Evolutionary conservation across 2,329 filamentous ascomycete genomes (phyloP), one percentile per base, ranked within the genome.

Genomic region (Aspergillus puulaauensis): DNA sequence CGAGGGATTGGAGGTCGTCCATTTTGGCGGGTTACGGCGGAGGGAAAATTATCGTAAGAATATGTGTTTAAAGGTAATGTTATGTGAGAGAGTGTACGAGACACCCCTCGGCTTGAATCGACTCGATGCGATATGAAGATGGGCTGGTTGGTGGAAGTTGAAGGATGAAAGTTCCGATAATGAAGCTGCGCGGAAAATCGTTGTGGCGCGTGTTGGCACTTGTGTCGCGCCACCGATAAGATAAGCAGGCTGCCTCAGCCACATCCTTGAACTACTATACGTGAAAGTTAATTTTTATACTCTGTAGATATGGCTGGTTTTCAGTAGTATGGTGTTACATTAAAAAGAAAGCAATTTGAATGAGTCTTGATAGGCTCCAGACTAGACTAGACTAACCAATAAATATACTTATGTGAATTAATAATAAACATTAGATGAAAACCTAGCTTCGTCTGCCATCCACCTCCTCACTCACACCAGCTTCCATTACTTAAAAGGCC

Each of bases 1-100:
- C 95, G 72, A 99, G 87, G 67, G 91, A 90, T 74, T 90, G 86
- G 65, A 99, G 84, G 71, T 97, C 93, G 72, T 96, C 92, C 91
- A 97, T 96, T 64, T 48, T 67, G 53, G 33, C 35, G 43, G 64
- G 62, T 55, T 6, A 31, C 19, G 21, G 41, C 35, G 51, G 43
- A 57, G 49, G 17, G 43, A 37, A 47, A 49, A 24, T 40, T 31
- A 11, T 24, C 27, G 14, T 4, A 11, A 43, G 37, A 33, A 24
- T 21, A 24, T 44, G 19, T 15, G 19, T 24, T 4, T 37, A 15
- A 12, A 23, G 14, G 23, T 15, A 35, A 46, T 31, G 4, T 11
- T 11, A 31, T 11, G 52, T 35, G 54, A 62, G 64, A 59, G 60
- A 67, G 60, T 60, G 66, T 31, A 31, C 56, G 54, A 58, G 55